These are phyloP conservation scores for Osmozyma mogii DNA, from an alignment of 805 yeast species.

Conservation along the genomic window DNA sequence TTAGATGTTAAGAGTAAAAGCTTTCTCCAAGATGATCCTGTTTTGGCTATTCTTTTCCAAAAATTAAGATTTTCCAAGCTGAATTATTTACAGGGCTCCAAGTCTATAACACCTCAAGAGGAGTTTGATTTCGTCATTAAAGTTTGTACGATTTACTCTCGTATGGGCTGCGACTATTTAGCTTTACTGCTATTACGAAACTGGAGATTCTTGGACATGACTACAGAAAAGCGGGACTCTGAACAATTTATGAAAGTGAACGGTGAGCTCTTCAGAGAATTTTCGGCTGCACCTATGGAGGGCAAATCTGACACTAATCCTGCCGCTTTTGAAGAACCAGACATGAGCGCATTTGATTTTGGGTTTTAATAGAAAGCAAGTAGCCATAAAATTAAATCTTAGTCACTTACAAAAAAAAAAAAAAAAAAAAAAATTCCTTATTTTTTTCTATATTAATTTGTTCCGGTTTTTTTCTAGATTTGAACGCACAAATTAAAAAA, in stretches of 20 bases:
- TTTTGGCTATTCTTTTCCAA: slow-evolving; percentile 57
- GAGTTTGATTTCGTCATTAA: slow-evolving; percentile 60
- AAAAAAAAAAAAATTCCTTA: background rate
- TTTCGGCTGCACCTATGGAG: too few species aligned
- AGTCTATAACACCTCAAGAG: slow-evolving; percentile 30
- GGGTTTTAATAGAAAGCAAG: slow-evolving; percentile 12
- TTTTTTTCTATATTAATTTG: too few species aligned
- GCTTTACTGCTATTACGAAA: slow-evolving; percentile 53
- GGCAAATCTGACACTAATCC: slow-evolving; percentile 36
- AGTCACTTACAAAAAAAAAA: background rate
- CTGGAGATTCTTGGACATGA: slow-evolving; percentile 58
- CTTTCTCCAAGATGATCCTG: slow-evolving; percentile 74
- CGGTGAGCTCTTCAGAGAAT: too few species aligned
- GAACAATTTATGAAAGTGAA: too few species aligned
- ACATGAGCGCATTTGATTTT: slow-evolving; percentile 66
- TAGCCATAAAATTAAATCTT: background rate
- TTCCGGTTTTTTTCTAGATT: too few species aligned
- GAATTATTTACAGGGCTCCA: slow-evolving; percentile 43
- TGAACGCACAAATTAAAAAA: slow-evolving; percentile 2
- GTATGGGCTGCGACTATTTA: slow-evolving; percentile 89
- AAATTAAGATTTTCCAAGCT: slow-evolving; percentile 48
- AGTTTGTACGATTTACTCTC: slow-evolving; percentile 57
- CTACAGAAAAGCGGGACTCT: too few species aligned
- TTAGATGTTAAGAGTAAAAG: slow-evolving; percentile 19
- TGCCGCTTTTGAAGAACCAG: slow-evolving; percentile 60